These are phyloP conservation scores for Aspergillus fumigatiaffinis DNA, from an alignment of 2,329 filamentous ascomycete genomes.

Conservation along the genomic window DNA sequence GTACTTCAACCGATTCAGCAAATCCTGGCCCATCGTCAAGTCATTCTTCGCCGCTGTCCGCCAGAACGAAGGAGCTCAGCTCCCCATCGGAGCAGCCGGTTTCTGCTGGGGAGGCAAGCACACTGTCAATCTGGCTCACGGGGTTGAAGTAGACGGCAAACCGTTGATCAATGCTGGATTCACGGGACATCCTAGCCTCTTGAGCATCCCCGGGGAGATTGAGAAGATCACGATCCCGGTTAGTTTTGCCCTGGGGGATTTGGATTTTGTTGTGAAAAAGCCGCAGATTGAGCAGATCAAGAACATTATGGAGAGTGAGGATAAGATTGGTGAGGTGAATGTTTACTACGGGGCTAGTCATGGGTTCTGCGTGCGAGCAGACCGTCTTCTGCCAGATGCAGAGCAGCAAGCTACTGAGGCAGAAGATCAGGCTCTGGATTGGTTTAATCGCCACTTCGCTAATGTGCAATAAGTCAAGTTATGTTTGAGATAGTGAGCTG, in stretches of 20 bases:
- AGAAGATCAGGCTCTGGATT: conserved; percentile 24
- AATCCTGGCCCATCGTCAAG: conserved; percentile 33
- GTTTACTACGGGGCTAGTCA: conserved; percentile 24
- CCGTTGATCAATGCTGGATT: conserved; percentile 51
- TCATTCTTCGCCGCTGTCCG: conserved; percentile 38
- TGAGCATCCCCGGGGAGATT: conserved; percentile 48
- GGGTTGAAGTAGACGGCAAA: conserved; percentile 21
- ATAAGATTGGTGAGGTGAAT: conserved; percentile 17
- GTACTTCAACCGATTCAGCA: conserved; percentile 19
- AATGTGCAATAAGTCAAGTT: background rate
- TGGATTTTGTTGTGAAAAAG: conserved; percentile 17
- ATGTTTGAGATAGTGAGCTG: background rate
- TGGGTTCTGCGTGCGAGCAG: conserved; percentile 27
- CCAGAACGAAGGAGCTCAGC: conserved; percentile 23
- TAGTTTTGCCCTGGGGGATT: conserved; percentile 21
- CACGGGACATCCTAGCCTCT: conserved; percentile 50
- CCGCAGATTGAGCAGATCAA: conserved; percentile 20
- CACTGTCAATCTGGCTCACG: conserved; percentile 46
- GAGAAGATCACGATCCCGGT: conserved; percentile 21
- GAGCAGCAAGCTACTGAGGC: conserved; percentile 22
- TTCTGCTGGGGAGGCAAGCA: conserved; percentile 64
- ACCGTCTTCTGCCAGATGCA: conserved; percentile 18
- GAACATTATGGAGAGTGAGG: conserved; percentile 15
- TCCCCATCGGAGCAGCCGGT: conserved; percentile 52
- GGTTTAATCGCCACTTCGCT: conserved; percentile 13